Conservation (phyloP, 2,329 filamentous ascomycete species). For the Lasiodiplodia sp. region DNA sequence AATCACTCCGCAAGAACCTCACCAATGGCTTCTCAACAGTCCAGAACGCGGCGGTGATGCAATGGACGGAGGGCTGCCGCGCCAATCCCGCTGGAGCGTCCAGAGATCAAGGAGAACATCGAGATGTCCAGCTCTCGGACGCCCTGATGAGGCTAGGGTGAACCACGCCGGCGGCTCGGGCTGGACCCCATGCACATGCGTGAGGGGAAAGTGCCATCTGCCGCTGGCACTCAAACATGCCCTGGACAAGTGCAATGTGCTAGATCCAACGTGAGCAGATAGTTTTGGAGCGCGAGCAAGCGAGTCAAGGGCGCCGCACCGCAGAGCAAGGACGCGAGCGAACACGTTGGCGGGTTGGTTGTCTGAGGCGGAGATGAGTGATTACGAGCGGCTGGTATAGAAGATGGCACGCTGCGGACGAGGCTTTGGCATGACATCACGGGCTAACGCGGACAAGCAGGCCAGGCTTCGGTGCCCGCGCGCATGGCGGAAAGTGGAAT, state of each 20-base stretch:
- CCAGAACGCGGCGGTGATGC: background rate
- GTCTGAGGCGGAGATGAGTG: too few relatives aligned
- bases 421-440: slow-evolving; percentile 20
- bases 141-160: background rate
- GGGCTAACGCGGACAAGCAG: slow-evolving; percentile 3
- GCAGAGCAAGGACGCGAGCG: too few relatives aligned
- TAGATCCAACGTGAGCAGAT: too few relatives aligned
- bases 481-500: background rate
- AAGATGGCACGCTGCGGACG: background rate
- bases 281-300: too few relatives aligned
- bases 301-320: too few relatives aligned
- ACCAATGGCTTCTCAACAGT: background rate
- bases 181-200: background rate
- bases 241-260: background rate
- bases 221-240: slow-evolving; percentile 4
- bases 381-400: too few relatives aligned
- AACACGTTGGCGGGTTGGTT: too few relatives aligned
- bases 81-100: background rate
- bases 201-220: background rate
- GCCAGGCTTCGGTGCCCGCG: slow-evolving; percentile 5
- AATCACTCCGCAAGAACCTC: background rate
- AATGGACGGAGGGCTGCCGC: background rate
- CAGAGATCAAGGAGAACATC: background rate
- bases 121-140: background rate
- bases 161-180: background rate